Base-by-base conservation (phyloP, 2,329 filamentous ascomycete species). In the Talaromyces marneffei region DNA sequence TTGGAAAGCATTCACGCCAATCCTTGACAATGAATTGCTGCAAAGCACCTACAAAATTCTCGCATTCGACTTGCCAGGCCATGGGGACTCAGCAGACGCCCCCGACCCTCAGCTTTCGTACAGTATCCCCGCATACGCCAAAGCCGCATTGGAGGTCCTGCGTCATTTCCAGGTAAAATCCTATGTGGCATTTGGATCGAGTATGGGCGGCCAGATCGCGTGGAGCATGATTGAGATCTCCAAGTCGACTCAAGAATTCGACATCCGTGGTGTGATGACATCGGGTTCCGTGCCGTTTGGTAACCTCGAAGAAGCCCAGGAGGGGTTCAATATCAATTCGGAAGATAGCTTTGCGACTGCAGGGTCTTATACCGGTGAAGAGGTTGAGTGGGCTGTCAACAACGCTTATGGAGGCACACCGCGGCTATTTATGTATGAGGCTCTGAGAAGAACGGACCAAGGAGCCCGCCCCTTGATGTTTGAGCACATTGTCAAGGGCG, bases 11-110 rank as follows among this genome's bases (percentile, higher is more conserved):
- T 46, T 46, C 42, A 10, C 10, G 12, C 42, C 42, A 9, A 52
- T 52, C 29, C 29, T 52, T 4, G 48, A 52, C 27, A 18, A 33
- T 52, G 48, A 33, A 14, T 16, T 33, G 27, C 23, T 52, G 3
- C 33, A 52, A 18, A 33, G 16, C 27, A 52, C 48, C 33, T 52
- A 52, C 16, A 52, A 33, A 35, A 31, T 52, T 10, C 33, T 75
- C 9, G 58, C 71, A 9, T 67, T 74, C 59, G 71, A 73, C 61
- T 69, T 74, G 40, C 73, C 72, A 27, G 72, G 73, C 62, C 73
- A 75, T 56, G 72, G 73, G 56, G 63, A 66, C 12, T 67, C 64
- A 35, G 65, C 62, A 53, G 67, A 74, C 39, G 70, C 72, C 9
- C 65, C 66, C 2, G 53, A 69, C 35, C 69, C 70, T 0, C 48